phyloP scores from a whole-genome alignment of 148 eudicot genomes.

The Camellia lanceoleosa region DNA sequence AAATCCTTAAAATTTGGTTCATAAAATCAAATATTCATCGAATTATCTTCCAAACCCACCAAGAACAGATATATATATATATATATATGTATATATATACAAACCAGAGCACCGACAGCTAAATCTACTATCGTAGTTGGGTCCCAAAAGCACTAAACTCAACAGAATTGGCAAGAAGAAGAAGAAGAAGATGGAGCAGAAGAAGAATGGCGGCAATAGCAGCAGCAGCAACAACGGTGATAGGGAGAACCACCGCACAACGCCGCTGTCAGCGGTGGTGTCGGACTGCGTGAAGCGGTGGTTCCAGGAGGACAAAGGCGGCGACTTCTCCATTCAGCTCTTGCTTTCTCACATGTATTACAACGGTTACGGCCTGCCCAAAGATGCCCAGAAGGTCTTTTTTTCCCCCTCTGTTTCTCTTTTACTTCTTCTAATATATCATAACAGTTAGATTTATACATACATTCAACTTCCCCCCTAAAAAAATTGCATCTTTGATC shows the following conservation, averaged over 20 bases:
- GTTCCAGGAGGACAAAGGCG: slow-evolving; percentile 69
- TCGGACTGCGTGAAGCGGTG: slow-evolving; percentile 62
- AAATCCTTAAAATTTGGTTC: background rate
- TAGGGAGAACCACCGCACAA: slow-evolving; percentile 15
- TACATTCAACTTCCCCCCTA: background rate
- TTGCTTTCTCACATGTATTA: slow-evolving; percentile 77
- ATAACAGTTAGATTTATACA: background rate
- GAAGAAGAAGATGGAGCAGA: background rate
- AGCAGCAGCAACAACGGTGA: slow-evolving; percentile 25
- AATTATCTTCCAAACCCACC: background rate
- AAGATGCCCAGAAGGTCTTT: slow-evolving; percentile 62
- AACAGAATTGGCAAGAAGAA: background rate
- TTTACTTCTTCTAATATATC: background rate
- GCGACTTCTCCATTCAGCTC: slow-evolving; percentile 73
- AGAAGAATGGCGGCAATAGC: slow-evolving; percentile 18
- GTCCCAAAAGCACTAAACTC: slow-evolving; percentile 4
- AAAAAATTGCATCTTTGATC: background rate
- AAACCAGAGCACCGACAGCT: slow-evolving; percentile 2
- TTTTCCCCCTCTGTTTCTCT: background rate
- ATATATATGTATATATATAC: background rate
- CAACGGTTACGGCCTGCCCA: slow-evolving; percentile 62
- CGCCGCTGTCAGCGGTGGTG: slow-evolving; percentile 62
- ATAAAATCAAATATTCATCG: background rate
- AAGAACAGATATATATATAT: background rate
- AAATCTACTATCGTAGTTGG: background rate